Evolutionary conservation across 768 basidiomycete genomes (phyloP).

Genomic region (Cubamyces lactineus): DNA sequence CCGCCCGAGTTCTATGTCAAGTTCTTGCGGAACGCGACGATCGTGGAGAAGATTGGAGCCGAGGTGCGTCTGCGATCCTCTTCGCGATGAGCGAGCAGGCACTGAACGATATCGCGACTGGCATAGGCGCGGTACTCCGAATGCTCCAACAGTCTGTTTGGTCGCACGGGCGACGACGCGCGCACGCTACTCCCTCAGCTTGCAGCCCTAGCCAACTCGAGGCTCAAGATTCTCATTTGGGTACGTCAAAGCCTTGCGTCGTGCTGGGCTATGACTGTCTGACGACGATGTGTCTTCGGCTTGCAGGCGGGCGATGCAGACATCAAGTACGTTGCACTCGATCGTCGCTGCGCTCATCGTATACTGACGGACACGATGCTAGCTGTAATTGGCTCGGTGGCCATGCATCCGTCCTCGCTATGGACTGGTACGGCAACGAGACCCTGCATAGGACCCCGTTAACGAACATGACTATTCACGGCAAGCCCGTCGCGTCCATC

Average conservation of each 20-base stretch:
- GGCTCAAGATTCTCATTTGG: slow-evolving; percentile 46
- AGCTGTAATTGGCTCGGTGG: slow-evolving; percentile 46
- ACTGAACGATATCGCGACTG: background rate
- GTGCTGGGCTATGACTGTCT: slow-evolving; percentile 28
- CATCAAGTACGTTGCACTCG: slow-evolving; percentile 33
- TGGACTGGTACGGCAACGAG: slow-evolving; percentile 51
- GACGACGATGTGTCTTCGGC: background rate
- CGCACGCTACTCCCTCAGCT: slow-evolving; percentile 55
- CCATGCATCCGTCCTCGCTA: slow-evolving; percentile 43
- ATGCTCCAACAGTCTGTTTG: slow-evolving; percentile 50
- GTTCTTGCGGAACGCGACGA: slow-evolving; percentile 43
- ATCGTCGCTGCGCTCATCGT: background rate
- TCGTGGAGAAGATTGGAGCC: slow-evolving; percentile 55
- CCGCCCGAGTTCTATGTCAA: slow-evolving; percentile 59
- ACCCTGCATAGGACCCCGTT: slow-evolving; percentile 44
- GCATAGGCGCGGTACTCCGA: slow-evolving; percentile 46
- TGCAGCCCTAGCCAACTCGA: slow-evolving; percentile 47
- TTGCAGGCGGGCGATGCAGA: slow-evolving; percentile 49
- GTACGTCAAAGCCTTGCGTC: slow-evolving; percentile 29
- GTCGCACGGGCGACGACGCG: slow-evolving; percentile 63
- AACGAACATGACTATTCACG: slow-evolving; percentile 60
- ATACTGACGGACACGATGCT: background rate
- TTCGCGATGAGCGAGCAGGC: background rate
- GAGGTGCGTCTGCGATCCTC: slow-evolving; percentile 1
- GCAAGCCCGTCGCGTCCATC: slow-evolving; percentile 55